phyloP scores from a whole-genome alignment of 129 eudicot genomes.

The Chrysanthemum lavandulifolium region DNA sequence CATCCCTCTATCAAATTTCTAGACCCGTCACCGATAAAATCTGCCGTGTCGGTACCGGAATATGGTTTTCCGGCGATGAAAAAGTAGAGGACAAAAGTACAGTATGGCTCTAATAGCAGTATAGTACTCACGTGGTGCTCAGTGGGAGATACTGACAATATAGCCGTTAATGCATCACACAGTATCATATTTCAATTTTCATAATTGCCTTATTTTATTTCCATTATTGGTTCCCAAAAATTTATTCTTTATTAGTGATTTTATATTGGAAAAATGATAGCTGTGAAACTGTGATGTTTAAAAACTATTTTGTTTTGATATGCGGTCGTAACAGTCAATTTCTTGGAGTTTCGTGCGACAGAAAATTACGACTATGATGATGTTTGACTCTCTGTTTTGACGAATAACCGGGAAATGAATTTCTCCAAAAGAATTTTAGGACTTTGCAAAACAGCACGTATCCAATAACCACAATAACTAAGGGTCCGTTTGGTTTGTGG shows the following conservation, averaged over 20 bases:
- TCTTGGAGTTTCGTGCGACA: background rate
- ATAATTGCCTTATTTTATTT: background rate
- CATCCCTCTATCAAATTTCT: too few species aligned
- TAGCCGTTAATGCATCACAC: conserved; percentile 53
- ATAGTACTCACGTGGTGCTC: conserved; percentile 36
- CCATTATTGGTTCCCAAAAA: conserved; percentile 12
- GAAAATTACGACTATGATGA: too few species aligned
- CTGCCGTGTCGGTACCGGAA: conserved; percentile 4
- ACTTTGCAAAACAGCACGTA: too few species aligned
- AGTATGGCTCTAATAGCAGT: background rate
- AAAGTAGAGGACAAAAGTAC: background rate
- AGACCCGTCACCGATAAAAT: too few species aligned
- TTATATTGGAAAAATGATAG: conserved; percentile 1
- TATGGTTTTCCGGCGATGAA: conserved; percentile 30
- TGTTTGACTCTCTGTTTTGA: too few species aligned
- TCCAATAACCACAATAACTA: too few species aligned
- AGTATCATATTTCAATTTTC: background rate
- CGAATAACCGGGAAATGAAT: too few species aligned
- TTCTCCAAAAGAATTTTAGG: too few species aligned
- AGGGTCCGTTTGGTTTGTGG: too few species aligned
- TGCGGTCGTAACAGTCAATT: conserved; percentile 13
- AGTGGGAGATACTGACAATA: conserved; percentile 37
- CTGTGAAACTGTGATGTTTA: conserved; percentile 17
- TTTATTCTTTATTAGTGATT: background rate
- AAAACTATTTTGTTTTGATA: conserved; percentile 1